These are phyloP conservation scores for Didymella arachidicola DNA, from an alignment of 2,329 filamentous ascomycete species.

Conservation along the genomic window DNA sequence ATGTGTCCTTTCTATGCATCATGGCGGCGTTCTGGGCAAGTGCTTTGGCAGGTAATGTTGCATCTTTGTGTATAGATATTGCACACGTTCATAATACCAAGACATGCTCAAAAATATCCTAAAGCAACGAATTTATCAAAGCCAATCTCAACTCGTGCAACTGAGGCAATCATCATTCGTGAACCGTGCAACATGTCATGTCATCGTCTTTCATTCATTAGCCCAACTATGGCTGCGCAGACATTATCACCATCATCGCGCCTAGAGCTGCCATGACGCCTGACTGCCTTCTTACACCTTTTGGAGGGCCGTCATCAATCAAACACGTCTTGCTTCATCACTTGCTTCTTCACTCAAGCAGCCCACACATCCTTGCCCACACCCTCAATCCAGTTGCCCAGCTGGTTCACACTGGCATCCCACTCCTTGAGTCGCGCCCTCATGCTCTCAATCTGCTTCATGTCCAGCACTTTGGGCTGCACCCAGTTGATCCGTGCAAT, in stretches of 20 bases:
- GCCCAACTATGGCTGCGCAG: slow-evolving; percentile 12
- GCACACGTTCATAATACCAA: background rate
- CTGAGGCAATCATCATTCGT: no score
- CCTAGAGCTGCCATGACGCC: background rate
- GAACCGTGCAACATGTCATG: background rate
- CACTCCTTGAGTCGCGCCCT: slow-evolving; percentile 86
- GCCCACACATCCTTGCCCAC: slow-evolving; percentile 97
- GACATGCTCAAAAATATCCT: no score
- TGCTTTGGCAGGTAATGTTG: background rate
- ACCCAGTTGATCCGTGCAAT: slow-evolving; percentile 98
- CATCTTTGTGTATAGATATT: slow-evolving; percentile 1
- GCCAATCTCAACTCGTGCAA: no score
- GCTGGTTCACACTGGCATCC: slow-evolving; percentile 93
- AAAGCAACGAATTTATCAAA: no score
- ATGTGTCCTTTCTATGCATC: background rate
- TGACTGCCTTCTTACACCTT: background rate
- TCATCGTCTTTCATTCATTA: slow-evolving; percentile 6
- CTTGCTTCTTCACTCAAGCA: slow-evolving; percentile 53
- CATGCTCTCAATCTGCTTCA: slow-evolving; percentile 95
- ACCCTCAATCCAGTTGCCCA: slow-evolving; percentile 96
- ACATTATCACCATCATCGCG: slow-evolving; percentile 30
- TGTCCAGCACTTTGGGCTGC: slow-evolving; percentile 96
- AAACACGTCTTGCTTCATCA: background rate
- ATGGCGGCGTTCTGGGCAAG: slow-evolving; percentile 1
- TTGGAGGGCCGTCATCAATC: background rate